Evolutionary conservation across 2,329 filamentous ascomycete species (phyloP).

Genomic region (Furcasterigmium furcatum): DNA sequence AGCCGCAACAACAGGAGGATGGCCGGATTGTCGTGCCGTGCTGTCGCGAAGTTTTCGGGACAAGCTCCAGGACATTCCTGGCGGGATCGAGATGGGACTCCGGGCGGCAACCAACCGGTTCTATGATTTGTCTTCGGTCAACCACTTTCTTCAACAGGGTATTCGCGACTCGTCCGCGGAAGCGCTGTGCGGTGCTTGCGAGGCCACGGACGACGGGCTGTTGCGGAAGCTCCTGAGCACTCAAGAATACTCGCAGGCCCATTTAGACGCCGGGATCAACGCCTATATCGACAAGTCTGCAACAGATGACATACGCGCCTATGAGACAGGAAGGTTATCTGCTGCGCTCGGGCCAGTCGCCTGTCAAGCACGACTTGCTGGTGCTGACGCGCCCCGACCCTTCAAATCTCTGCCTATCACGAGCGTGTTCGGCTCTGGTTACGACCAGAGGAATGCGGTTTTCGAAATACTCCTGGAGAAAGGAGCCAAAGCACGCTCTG

Average conservation of each 20-base stretch:
- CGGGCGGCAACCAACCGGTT: too few species aligned
- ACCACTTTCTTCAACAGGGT: neutral
- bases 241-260: neutral
- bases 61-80: neutral
- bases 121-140: too few species aligned
- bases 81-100: too few species aligned
- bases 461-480: neutral
- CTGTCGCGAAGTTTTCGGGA: too few species aligned
- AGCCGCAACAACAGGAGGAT: neutral
- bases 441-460: neutral
- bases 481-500: neutral
- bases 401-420: neutral
- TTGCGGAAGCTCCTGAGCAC: neutral
- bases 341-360: neutral
- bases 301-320: neutral
- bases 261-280: neutral
- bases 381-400: neutral
- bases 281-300: neutral
- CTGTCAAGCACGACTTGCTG: too few species aligned
- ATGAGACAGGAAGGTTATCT: neutral
- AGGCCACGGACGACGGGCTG: neutral
- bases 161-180: neutral
- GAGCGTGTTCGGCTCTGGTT: neutral
- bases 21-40: neutral
- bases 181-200: neutral